These are phyloP conservation scores for Verbena officinalis DNA, from an alignment of 257 asterid genomes.

Conservation along the genomic window DNA sequence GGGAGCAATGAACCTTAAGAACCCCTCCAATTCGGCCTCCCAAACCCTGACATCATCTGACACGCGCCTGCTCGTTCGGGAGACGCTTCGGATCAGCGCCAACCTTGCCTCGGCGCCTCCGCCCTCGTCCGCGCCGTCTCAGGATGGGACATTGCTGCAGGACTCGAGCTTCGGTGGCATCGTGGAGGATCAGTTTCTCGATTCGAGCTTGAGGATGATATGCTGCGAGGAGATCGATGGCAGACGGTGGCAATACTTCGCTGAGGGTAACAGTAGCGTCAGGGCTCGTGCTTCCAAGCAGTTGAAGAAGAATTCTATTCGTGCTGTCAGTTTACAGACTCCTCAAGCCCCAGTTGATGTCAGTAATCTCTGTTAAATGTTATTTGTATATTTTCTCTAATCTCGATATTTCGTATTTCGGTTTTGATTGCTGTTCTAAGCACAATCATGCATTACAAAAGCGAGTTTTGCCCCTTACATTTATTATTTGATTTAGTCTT, in stretches of 20 bases:
- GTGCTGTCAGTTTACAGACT: slow-evolving; percentile 75
- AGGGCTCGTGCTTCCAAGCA: slow-evolving; percentile 38
- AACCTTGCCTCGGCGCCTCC: slow-evolving; percentile 86
- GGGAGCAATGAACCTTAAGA: slow-evolving; percentile 68
- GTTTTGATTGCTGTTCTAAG: slow-evolving; percentile 2
- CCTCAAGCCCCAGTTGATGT: slow-evolving; percentile 80
- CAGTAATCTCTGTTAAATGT: slow-evolving; percentile 27
- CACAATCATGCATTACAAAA: slow-evolving; percentile 3
- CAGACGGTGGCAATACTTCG: slow-evolving; percentile 80
- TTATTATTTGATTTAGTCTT: neutral
- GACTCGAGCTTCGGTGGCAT: slow-evolving; percentile 63
- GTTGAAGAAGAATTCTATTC: slow-evolving; percentile 69
- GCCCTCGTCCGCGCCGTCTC: slow-evolving; percentile 36
- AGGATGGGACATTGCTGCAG: slow-evolving; percentile 36
- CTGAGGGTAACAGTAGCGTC: slow-evolving; percentile 42
- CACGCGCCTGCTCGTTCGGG: slow-evolving; percentile 78
- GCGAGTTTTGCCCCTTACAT: neutral
- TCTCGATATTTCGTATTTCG: slow-evolving; percentile 6
- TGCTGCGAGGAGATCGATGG: slow-evolving; percentile 96
- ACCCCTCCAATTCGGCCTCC: slow-evolving; percentile 60
- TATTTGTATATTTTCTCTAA: neutral
- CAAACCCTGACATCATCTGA: slow-evolving; percentile 72
- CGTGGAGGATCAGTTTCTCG: slow-evolving; percentile 58
- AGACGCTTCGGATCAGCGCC: slow-evolving; percentile 96
- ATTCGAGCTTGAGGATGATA: slow-evolving; percentile 78